Evolutionary conservation across 306 rosid genomes (phyloP).

Genomic region (Cucumis melo): DNA sequence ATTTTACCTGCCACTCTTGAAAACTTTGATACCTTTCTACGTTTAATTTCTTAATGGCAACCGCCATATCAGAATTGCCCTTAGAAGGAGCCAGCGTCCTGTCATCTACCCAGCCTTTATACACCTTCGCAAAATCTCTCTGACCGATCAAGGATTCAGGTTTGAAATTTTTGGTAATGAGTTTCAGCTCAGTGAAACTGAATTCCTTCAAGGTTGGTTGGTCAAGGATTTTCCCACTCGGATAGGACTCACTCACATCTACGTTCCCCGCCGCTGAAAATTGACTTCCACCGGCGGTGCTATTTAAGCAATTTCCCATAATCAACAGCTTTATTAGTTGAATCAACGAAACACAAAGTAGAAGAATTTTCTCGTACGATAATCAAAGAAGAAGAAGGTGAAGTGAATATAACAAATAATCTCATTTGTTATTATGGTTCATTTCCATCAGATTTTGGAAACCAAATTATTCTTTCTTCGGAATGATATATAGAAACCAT

Average conservation of each 20-base stretch:
- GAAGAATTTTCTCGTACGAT: background rate
- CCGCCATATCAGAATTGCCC: conserved; percentile 37
- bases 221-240: conserved; percentile 33
- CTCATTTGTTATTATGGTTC: background rate
- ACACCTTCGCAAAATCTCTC: conserved; percentile 83
- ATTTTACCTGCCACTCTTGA: conserved; percentile 71
- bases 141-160: conserved; percentile 49
- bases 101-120: conserved; percentile 73
- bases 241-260: conserved; percentile 13
- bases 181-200: conserved; percentile 43
- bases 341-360: background rate
- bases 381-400: background rate
- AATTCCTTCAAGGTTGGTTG: conserved; percentile 45
- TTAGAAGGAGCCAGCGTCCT: conserved; percentile 47
- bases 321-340: background rate
- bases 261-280: conserved; percentile 43
- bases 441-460: too few species aligned
- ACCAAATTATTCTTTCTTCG: background rate
- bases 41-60: conserved; percentile 70
- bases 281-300: conserved; percentile 39
- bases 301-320: conserved; percentile 7
- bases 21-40: conserved; percentile 64
- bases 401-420: background rate
- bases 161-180: conserved; percentile 49
- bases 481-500: background rate